phyloP scores from a whole-genome alignment of 2,329 filamentous ascomycete genomes.

The Cadophora sp. region DNA sequence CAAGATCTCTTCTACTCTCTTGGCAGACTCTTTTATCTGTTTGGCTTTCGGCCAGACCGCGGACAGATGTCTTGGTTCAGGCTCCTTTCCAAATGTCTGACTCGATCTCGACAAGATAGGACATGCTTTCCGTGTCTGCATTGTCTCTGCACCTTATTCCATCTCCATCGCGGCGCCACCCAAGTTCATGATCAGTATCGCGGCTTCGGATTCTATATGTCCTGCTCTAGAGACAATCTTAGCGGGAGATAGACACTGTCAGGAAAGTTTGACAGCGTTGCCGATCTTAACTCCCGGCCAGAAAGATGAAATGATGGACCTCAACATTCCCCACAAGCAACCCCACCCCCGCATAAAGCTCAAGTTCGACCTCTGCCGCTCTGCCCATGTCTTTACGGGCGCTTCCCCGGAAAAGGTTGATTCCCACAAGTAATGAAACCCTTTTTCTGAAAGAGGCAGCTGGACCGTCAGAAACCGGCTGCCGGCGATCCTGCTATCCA shows the following conservation, averaged over 20 bases:
- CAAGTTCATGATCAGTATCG: neutral
- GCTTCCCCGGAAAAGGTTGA: conserved; percentile 15
- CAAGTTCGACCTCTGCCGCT: neutral
- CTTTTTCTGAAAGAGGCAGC: neutral
- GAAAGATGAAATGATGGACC: neutral
- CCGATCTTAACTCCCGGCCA: conserved; percentile 18
- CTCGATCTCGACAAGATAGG: neutral
- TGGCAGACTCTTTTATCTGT: conserved; percentile 1
- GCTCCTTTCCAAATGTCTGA: neutral
- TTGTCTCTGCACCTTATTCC: neutral
- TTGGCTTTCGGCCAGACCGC: neutral
- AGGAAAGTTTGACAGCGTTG: neutral
- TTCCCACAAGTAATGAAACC: neutral
- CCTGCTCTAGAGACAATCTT: neutral
- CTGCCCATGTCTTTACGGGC: neutral
- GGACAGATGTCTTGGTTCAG: neutral
- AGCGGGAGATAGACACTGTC: neutral
- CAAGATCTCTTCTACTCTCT: conserved; percentile 5
- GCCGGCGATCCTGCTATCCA: neutral
- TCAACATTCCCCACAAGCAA: neutral
- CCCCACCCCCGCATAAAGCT: neutral
- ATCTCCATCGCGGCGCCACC: neutral
- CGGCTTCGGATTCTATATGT: neutral
- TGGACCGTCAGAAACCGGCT: neutral
- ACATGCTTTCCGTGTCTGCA: neutral